Base-by-base conservation (phyloP, 2,329 filamentous ascomycete species). In the Epichloe coenophiala region DNA sequence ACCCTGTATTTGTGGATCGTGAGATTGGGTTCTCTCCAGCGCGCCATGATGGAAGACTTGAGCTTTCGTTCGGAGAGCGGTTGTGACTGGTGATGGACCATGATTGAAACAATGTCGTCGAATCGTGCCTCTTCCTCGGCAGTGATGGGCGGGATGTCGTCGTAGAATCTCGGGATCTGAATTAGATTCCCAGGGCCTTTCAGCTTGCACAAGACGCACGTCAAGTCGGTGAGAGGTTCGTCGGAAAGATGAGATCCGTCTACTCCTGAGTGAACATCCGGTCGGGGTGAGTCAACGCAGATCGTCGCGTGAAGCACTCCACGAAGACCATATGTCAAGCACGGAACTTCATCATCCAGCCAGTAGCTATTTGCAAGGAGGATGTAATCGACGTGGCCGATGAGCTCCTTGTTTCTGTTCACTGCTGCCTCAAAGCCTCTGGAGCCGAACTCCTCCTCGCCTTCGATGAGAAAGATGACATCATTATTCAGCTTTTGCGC, bases 301-400 rank as follows among this genome's bases (percentile, higher is more conserved):
- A 97, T 77, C 0, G 88, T 95, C 5, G 90, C 91, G 64, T 97
- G 91, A 21, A 98, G 83, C 27, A 98, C 91, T 23, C 93, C 93
- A 46, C 93, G 81, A 6, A 97, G 76, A 1, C 93, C 93, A 55
- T 98, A 98, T 0, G 93, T 98, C 51, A 98, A 71, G 63, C 93
- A 98, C 0, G 93, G 93, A 2, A 94, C 89, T 57, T 94, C 85
- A 61, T 98, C 91, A 62, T 97, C 89, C 1, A 98, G 76, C 93
- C 93, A 98, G 71, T 98, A 98, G 67, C 90, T 96, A 71, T 98
- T 98, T 21, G 93, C 91, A 38, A 98, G 73, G 35, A 98, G 71
- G 50, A 98, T 93, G 73, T 93, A 97, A 67, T 98, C 91, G 2
- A 98, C 82, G 9, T 87, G 75, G 1, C 93, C 93, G 58, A 98